Evolutionary conservation across 176 grass and related monocot genomes (phyloP), one percentile per base, ranked within the genome.

Genomic region (Lolium perenne): DNA sequence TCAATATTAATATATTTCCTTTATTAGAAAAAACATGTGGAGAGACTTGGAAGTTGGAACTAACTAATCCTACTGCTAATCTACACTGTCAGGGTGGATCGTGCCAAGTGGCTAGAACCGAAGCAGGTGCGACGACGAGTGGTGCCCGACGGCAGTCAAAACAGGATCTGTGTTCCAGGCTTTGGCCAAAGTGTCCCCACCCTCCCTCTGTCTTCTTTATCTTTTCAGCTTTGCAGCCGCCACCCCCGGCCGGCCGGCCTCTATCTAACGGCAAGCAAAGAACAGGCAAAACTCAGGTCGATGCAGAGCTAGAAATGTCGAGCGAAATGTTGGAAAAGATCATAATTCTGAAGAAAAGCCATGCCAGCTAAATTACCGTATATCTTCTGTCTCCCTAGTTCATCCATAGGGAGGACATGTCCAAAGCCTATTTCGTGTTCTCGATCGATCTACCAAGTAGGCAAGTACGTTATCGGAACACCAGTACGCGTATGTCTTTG

Each of bases 161-260:
- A 76, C 78, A 90, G 78, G 88, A 90, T 91, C 87, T 88, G 47
- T 58, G 53, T 78, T 81, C 72, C 81, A 71, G 70, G 91, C 86
- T 85, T 91, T 92, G 82, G 81, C 82, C 84, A 86, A 87, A 89
- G 86, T 54, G 67, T 32, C 67, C 41, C 70, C 61, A 67, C 85
- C 59, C 76, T 45, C 13, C 6, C 23, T 53, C 72, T 29, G 47
- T 5, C 72, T 10, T 64, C 85, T 94, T 94, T 90, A 85, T 85
- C 94, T 94, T 97, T 97, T 81, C 94, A 91, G 94, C 94, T 97
- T 97, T 92, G 88, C 91, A 91, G 85, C 80, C 76, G 72, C 59
- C 72, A 9, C 1, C 73, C 16, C 40, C 69, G 10, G 40, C 64
- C 65, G 16, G 8, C 70, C 71, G 11, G 71, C 65, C 60, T 85